phyloP scores from a whole-genome alignment of 73 alveolate genomes.

The Paramecium bursaria region DNA sequence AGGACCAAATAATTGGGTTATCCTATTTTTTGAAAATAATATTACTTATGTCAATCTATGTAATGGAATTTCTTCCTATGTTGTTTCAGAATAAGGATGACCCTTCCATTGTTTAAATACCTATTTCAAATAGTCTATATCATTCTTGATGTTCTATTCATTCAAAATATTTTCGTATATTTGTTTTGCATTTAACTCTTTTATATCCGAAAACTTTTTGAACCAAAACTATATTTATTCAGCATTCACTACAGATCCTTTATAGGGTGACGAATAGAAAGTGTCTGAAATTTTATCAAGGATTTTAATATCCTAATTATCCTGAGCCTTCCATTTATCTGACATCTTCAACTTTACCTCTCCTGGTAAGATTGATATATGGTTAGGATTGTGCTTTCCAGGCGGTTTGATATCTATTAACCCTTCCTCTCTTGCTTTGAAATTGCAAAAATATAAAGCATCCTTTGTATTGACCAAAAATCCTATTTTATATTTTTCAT shows the following conservation, averaged over 20 bases:
- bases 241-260: slow-evolving; percentile 81
- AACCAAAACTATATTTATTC: slow-evolving; percentile 59
- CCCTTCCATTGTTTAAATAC: slow-evolving; percentile 51
- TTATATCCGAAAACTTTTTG: slow-evolving; percentile 67
- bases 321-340: slow-evolving; percentile 78
- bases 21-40: slow-evolving; percentile 71
- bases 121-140: slow-evolving; percentile 41
- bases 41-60: slow-evolving; percentile 74
- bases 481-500: slow-evolving; percentile 49
- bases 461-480: slow-evolving; percentile 61
- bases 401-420: slow-evolving; percentile 13
- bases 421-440: slow-evolving; percentile 56
- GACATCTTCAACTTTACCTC: slow-evolving; percentile 79
- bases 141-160: slow-evolving; percentile 24
- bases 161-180: slow-evolving; percentile 9
- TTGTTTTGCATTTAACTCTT: slow-evolving; percentile 58
- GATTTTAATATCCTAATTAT: slow-evolving; percentile 64
- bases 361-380: slow-evolving; percentile 78
- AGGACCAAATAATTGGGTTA: slow-evolving; percentile 93
- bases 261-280: slow-evolving; percentile 93
- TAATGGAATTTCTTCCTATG: slow-evolving; percentile 91
- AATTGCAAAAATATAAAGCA: slow-evolving; percentile 65
- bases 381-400: slow-evolving; percentile 69
- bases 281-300: slow-evolving; percentile 70
- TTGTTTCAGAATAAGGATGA: slow-evolving; percentile 73